Evolutionary conservation across 768 basidiomycete species (phyloP), one percentile per base, ranked within the genome.

Genomic region (Boletus sp.): DNA sequence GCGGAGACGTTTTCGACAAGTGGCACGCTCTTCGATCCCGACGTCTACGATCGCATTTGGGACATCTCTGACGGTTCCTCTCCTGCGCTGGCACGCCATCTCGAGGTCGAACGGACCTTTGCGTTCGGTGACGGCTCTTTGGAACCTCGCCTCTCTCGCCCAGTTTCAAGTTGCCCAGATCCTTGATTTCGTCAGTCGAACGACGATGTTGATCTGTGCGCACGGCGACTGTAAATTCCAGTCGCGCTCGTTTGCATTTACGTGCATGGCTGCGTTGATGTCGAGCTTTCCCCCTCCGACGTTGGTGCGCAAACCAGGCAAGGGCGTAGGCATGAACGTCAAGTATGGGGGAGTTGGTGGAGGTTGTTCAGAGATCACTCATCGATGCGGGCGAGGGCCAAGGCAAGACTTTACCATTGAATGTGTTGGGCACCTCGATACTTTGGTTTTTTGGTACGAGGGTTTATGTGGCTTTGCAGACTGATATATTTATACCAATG

Each of bases 41-140:
- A 59, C 1, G 36, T 66, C 1, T 57, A 66, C 4, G 64, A 54
- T 18, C 58, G 54, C 14, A 14, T 54, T 3, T 60, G 48, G 28
- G 12, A 24, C 40, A 20, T 60, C n/a, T n/a, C 35, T 2, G n/a
- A 29, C 0, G 58, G 55, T 0, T 18, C 48, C 1, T 30, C 50
- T 1, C 7, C 37, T 2, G 33, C 30, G 1, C 14, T 56, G 40
- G 32, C 50, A 2, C 60, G 30, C 5, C 32, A 37, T 2, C 54
- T 64, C 29, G 29, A 40, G 15, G 50, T 61, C 14, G 58, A 64
- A 47, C 59, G 59, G 1, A 58, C 54, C 1, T 36, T 57, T 11
- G n/a, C 18, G 14, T 56, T 64, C 2, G 29, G 45, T 0, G 44
- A 39, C 1, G 17, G 33, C 2, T 24, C 24, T 24, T 24, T 3